A percentile compares a stretch with the other conserved stretches of the same genome.
phyloP scores from a whole-genome alignment of 495 filamentous ascomycete species.

The Neurospora sp. region DNA sequence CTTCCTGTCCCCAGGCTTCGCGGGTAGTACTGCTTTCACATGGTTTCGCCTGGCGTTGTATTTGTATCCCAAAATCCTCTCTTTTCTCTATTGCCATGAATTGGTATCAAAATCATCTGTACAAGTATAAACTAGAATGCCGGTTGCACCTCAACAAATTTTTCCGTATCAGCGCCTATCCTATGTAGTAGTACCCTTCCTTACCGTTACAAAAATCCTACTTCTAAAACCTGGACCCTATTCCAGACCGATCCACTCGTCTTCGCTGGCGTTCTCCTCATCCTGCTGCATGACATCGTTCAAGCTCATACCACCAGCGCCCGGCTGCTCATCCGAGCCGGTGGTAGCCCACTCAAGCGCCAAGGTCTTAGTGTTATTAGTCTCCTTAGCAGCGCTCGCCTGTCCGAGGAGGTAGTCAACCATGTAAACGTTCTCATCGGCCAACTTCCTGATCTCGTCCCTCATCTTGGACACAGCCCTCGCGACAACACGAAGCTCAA shows the following conservation, averaged over 20 bases:
- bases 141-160: not conserved
- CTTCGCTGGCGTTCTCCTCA: slow-evolving; percentile 27
- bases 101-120: slow-evolving; percentile 14
- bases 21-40: not conserved
- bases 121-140: not conserved
- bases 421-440: slow-evolving; percentile 77
- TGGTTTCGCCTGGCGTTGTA: not conserved
- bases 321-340: slow-evolving; percentile 5
- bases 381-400: slow-evolving; percentile 14
- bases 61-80: not conserved
- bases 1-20: too few relatives aligned
- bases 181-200: not conserved
- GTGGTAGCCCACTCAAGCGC: slow-evolving; percentile 9
- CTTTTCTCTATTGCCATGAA: not conserved
- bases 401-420: slow-evolving; percentile 65
- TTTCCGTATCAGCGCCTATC: not conserved
- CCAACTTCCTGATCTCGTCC: slow-evolving; percentile 59
- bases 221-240: slow-evolving; percentile 18
- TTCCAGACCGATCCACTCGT: slow-evolving; percentile 46
- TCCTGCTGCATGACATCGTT: slow-evolving; percentile 23
- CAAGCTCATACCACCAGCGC: slow-evolving; percentile 9
- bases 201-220: not conserved
- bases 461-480: slow-evolving; percentile 68
- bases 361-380: not conserved
- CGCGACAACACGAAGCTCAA: slow-evolving; percentile 70